Percentiles rank a stretch among this genome's conserved stretches.
phyloP scores from a whole-genome alignment of 1,284 basidiomycete genomes.

The Boletus coffeatus region DNA sequence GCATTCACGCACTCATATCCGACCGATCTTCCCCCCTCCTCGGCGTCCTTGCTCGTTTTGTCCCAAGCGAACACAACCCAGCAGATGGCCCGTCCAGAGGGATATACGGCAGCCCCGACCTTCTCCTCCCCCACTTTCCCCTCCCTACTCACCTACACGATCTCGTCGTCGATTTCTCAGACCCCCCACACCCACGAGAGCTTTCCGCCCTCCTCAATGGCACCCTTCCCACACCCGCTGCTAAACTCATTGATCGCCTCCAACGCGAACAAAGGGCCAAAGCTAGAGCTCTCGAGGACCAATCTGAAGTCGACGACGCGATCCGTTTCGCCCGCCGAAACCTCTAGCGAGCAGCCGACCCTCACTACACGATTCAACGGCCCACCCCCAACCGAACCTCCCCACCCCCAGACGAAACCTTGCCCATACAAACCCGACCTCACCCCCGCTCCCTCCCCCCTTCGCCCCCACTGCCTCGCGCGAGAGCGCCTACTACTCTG shows the following conservation, averaged over 20 bases:
- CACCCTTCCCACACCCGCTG: neutral
- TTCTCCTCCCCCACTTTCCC: neutral
- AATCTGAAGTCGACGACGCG: neutral
- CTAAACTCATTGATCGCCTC: neutral
- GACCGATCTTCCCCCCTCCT: neutral
- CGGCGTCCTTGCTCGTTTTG: neutral
- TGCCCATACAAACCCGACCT: too few relatives aligned
- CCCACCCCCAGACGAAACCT: too few relatives aligned
- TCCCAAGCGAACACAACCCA: neutral
- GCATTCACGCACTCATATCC: neutral
- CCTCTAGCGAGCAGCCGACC: too few relatives aligned
- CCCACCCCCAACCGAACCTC: too few relatives aligned
- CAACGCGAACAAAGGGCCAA: neutral
- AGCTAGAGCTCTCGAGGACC: neutral
- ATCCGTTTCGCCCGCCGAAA: neutral
- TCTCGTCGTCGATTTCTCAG: neutral
- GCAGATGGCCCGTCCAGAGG: neutral
- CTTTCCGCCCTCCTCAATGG: neutral
- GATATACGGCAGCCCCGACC: neutral
- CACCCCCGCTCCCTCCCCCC: too few relatives aligned
- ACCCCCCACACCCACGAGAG: neutral
- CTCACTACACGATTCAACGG: too few relatives aligned
- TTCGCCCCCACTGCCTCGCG: too few relatives aligned
- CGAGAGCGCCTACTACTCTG: too few relatives aligned
- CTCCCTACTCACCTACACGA: neutral